Conservation (phyloP, 176 grass and related monocot genomes). For the Tillandsia leiboldiana region DNA sequence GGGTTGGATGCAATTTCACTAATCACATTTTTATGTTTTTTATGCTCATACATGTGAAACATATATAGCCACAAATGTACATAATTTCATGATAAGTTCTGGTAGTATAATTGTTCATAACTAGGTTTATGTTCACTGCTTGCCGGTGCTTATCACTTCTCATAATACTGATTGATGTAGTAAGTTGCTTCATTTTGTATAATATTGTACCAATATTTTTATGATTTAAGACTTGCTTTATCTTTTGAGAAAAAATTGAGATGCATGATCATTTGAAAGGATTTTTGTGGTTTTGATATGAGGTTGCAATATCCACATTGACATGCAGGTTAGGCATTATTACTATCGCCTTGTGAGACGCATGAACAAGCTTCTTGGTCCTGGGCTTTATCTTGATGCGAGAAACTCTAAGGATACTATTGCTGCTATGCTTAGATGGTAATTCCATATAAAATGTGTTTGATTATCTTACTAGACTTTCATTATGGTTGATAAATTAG, state of each 20-base stretch:
- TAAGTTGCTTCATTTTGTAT: neutral
- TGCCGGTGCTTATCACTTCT: too few relatives aligned
- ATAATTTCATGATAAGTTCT: too few relatives aligned
- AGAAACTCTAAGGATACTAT: slow-evolving; percentile 96
- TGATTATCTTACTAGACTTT: slow-evolving; percentile 1
- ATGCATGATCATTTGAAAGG: neutral
- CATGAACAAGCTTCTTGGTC: slow-evolving; percentile 96
- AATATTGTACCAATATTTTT: neutral
- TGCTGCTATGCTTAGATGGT: slow-evolving; percentile 99
- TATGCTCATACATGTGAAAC: too few relatives aligned
- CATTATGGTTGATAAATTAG: neutral
- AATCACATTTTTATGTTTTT: too few relatives aligned
- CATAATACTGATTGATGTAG: too few relatives aligned
- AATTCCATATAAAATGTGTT: slow-evolving; percentile 30
- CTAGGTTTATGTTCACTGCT: too few relatives aligned
- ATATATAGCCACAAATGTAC: too few relatives aligned
- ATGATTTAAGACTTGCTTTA: too few relatives aligned
- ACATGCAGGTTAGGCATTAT: slow-evolving; percentile 93
- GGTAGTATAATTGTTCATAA: too few relatives aligned
- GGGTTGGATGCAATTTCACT: too few relatives aligned
- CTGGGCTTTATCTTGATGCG: slow-evolving; percentile 85
- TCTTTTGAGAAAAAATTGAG: too few relatives aligned
- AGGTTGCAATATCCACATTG: slow-evolving; percentile 20
- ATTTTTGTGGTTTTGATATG: slow-evolving; percentile 2
- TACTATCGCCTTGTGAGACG: slow-evolving; percentile 96